Evolutionary conservation across 2,329 filamentous ascomycete genomes (phyloP).

Genomic region (Venturia carpophila): DNA sequence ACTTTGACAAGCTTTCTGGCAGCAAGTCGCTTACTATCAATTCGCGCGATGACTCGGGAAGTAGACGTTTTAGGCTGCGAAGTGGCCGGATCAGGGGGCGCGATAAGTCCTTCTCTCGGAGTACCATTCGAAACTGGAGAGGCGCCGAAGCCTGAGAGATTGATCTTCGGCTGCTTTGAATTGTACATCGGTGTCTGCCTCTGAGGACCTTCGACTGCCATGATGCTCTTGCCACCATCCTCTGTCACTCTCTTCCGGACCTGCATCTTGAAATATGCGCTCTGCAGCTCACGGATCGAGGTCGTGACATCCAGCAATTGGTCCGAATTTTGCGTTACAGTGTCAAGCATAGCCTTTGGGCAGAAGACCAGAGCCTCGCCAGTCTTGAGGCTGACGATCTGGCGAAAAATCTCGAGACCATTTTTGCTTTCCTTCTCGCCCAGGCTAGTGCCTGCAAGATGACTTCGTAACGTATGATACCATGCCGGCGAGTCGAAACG

Average conservation of each 20-base stretch:
- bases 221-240: constrained; percentile 25
- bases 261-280: constrained; percentile 22
- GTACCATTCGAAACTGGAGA: neutral
- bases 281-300: neutral
- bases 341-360: constrained; percentile 24
- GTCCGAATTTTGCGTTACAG: constrained; percentile 21
- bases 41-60: neutral
- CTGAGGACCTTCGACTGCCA: constrained; percentile 21
- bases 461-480: constrained; percentile 41
- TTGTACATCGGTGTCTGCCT: no score
- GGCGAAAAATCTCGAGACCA: constrained; percentile 23
- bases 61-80: neutral
- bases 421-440: constrained; percentile 2
- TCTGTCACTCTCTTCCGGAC: constrained; percentile 25
- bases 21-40: neutral
- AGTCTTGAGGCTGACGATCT: constrained; percentile 26
- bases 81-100: no score
- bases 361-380: constrained; percentile 30
- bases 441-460: constrained; percentile 40
- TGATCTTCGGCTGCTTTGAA: neutral
- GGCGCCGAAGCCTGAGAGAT: no score
- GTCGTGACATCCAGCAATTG: constrained; percentile 19
- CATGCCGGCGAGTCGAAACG: constrained; percentile 61
- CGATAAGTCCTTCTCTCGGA: no score
- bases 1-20: neutral